phyloP scores from a whole-genome alignment of 768 basidiomycete species.

The Pleurotus salmoneostramineus region DNA sequence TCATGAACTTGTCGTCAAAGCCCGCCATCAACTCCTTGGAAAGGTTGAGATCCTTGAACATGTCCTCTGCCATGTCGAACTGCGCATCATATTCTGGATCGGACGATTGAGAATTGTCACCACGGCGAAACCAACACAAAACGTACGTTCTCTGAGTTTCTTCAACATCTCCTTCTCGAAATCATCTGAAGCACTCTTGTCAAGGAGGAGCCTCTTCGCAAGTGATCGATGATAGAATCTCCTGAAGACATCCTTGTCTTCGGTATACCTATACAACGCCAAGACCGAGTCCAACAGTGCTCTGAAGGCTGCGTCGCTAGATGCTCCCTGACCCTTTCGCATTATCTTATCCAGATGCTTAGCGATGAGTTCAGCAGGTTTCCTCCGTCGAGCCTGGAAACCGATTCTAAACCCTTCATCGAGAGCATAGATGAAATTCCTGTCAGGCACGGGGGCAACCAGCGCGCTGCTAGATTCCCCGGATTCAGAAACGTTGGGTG shows the following conservation, averaged over 20 bases:
- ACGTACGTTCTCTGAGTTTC: constrained; percentile 74
- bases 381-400: constrained; percentile 73
- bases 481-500: constrained; percentile 14
- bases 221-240: constrained; percentile 87
- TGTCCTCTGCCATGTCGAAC: constrained; percentile 89
- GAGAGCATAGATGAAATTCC: constrained; percentile 63
- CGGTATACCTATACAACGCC: constrained; percentile 78
- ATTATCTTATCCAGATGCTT: constrained; percentile 85
- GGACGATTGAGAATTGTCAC: background rate
- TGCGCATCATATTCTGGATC: constrained; percentile 87
- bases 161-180: constrained; percentile 82
- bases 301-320: constrained; percentile 61
- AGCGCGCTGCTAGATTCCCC: constrained; percentile 25
- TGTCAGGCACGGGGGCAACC: constrained; percentile 35
- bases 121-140: background rate
- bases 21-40: constrained; percentile 72
- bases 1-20: constrained; percentile 46
- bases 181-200: constrained; percentile 81
- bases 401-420: constrained; percentile 68
- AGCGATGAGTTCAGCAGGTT: constrained; percentile 92
- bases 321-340: constrained; percentile 78
- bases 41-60: constrained; percentile 88
- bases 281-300: constrained; percentile 61
- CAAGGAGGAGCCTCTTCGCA: constrained; percentile 84
- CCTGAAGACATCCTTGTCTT: constrained; percentile 92